Evolutionary conservation across 176 grass and related monocot genomes (phyloP).

Genomic region (Triticum monococcum): DNA sequence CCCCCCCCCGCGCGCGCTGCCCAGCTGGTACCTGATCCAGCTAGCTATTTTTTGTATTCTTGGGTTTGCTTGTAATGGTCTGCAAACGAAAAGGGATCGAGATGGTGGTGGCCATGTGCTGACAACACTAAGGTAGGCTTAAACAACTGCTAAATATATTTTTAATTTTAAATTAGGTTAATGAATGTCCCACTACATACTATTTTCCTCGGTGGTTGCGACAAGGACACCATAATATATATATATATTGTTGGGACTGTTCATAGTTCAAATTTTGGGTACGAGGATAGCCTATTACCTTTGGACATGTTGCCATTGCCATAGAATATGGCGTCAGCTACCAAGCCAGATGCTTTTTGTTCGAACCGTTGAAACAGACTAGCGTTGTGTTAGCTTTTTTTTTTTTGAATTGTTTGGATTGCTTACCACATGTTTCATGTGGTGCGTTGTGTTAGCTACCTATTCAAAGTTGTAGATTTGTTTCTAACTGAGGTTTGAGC

Average conservation of each 20-base stretch:
- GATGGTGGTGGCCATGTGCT: not conserved
- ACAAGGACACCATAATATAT: not conserved
- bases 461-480: not conserved
- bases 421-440: too few species aligned
- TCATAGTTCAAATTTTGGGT: not conserved
- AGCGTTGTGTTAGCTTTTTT: not conserved
- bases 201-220: not conserved
- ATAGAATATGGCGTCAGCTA: not conserved
- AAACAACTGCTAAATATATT: not conserved
- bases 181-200: not conserved
- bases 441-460: not conserved
- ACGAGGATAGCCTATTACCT: not conserved
- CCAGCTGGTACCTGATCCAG: not conserved
- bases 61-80: not conserved
- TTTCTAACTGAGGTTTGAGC: not conserved
- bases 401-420: too few species aligned
- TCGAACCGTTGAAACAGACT: not conserved
- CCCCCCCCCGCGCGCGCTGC: too few species aligned
- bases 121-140: not conserved
- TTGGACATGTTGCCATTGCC: not conserved
- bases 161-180: not conserved
- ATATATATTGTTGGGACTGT: not conserved
- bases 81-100: not conserved
- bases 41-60: not conserved
- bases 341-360: not conserved